Evolutionary conservation across 2,329 filamentous ascomycete species (phyloP).

Genomic region (Seiridium cupressi): DNA sequence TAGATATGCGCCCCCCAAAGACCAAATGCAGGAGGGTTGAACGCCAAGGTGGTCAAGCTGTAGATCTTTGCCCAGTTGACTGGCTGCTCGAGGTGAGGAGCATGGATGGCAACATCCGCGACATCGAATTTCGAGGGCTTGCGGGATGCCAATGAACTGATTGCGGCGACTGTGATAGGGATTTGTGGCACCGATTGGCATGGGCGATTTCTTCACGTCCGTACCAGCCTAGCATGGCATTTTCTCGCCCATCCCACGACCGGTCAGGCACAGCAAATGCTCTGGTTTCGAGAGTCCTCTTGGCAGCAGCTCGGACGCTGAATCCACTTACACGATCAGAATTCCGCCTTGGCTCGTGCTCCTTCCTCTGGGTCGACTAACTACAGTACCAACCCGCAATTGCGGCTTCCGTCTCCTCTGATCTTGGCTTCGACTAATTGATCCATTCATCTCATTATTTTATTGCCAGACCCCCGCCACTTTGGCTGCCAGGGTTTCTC

Average conservation of each 20-base stretch:
- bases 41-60: conserved; percentile 5
- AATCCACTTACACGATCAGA: not conserved
- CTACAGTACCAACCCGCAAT: not conserved
- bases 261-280: too few relatives aligned
- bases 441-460: not conserved
- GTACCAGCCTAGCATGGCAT: too few relatives aligned
- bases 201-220: not conserved
- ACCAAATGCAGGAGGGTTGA: not conserved
- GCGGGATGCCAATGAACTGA: not conserved
- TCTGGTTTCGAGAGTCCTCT: too few relatives aligned
- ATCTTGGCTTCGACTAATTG: not conserved
- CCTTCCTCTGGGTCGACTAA: not conserved
- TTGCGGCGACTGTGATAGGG: conserved; percentile 3
- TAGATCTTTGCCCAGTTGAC: conserved; percentile 5
- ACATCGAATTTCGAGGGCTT: not conserved
- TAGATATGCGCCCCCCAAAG: too few relatives aligned
- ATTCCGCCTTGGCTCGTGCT: conserved; percentile 3
- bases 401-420: not conserved
- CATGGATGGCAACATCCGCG: not conserved
- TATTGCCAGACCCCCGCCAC: conserved; percentile 1
- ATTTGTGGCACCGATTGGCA: not conserved
- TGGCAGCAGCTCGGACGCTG: not conserved
- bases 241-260: too few relatives aligned
- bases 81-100: not conserved
- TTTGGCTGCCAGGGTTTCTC: not conserved